phyloP scores from a whole-genome alignment of 768 basidiomycete species.

The Podaxis sp. region DNA sequence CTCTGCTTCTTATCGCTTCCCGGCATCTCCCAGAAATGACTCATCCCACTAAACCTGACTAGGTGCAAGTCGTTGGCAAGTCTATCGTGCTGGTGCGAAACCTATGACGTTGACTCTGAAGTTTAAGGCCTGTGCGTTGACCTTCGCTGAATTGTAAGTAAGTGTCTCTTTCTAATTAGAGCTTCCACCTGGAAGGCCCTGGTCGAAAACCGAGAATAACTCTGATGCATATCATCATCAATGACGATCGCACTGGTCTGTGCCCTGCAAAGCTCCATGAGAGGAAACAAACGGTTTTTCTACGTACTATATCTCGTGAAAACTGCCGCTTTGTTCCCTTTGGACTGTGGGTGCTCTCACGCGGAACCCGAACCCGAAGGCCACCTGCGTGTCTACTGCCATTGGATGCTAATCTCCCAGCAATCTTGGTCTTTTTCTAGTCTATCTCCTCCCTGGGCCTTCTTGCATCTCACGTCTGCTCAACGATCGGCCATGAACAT shows the following conservation, averaged over 20 bases:
- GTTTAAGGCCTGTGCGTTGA: no score
- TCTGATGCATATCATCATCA: neutral
- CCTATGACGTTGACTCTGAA: no score
- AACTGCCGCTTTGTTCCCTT: neutral
- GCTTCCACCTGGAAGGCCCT: neutral
- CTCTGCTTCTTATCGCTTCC: neutral
- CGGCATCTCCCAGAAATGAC: conserved; percentile 10
- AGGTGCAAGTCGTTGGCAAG: neutral
- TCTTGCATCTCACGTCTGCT: neutral
- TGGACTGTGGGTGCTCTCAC: neutral
- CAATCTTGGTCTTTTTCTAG: neutral
- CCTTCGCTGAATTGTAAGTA: no score
- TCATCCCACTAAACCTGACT: neutral
- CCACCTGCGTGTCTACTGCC: neutral
- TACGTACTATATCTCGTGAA: neutral
- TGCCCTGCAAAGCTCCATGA: neutral
- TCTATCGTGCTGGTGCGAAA: no score
- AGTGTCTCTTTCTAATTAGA: neutral
- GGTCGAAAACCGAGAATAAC: neutral
- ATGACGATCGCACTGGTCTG: neutral
- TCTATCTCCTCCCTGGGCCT: neutral
- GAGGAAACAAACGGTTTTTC: neutral
- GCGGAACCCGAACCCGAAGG: neutral
- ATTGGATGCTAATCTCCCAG: neutral
- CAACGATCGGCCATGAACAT: neutral